Evolutionary conservation across 2,329 filamentous ascomycete species (phyloP), one percentile per base, ranked within the genome.

Genomic region (Coniochaeta hoffmannii): DNA sequence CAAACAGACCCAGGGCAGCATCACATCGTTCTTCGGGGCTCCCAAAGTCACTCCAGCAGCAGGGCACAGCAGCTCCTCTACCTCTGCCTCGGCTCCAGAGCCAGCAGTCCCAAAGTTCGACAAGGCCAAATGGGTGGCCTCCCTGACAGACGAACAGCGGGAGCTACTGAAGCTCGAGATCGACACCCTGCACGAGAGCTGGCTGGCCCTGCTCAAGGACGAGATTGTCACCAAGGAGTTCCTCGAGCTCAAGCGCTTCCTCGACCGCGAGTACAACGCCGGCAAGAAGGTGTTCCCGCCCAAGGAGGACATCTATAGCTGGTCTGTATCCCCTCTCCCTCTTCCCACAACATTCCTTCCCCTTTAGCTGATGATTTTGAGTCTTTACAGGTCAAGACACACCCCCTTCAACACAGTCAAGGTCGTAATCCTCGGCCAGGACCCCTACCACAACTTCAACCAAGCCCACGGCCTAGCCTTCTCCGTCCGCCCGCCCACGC

Each of bases 391-490:
- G 93, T 97, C 93, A 58, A 88, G 91, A 26, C 88, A 96, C 70
- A 97, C 93, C 0, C 92, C 94, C 8, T 86, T 99, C 63, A 76
- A 87, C 74, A 87, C 80, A 14, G 92, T 97, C 69, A 96, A 96
- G 71, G 88, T 89, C 56, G 92, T 99, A 58, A 91, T 99, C 66
- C 73, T 97, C 55, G 94, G 94, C 61, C 94, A 99, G 75, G 94
- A 99, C 69, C 94, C 94, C 2, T 99, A 99, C 71, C 94, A 99
- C 76, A 96, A 96, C 69, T 71, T 84, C 69, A 95, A 95, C 71
- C 94, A 99, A 77, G 94, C 94, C 53, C 94, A 97, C 71, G 94
- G 94, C 44, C 85, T 99, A 57, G 93, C 89, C 68, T 99, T 99
- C 79, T 96, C 90, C 50, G 92, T 97, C 55, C 89, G 89, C 10